Base-by-base conservation (phyloP, 441 rosid species). In the Brassica balearica region DNA sequence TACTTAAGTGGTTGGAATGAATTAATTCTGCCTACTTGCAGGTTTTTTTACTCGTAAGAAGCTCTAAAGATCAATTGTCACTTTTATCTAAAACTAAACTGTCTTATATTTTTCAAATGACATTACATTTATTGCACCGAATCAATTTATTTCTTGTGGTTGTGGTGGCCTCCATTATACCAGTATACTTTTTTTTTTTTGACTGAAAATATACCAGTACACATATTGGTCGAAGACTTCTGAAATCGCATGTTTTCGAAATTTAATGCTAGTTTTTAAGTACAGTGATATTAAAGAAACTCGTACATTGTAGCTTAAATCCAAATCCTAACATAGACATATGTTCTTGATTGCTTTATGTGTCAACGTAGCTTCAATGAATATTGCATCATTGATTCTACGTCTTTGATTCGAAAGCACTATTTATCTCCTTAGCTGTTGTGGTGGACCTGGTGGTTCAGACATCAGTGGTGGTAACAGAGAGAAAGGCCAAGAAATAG, bases 401-500 rank as follows among this genome's bases (percentile, higher is more conserved):
- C 85, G 59, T 95, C 65, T 90, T 95, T 48, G 96, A 95, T 38
- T 91, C 98, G 0, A 56, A 90, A 0, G 92, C 98, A 7, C 97
- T 93, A 78, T 95, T 95, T 86, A 93, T 93, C 70, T 95, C 99
- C 22, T 82, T 93, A 20, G 97, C 97, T 0, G 96, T 89, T 14
- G 98, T 34, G 41, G 9, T 34, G 41, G 41, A 34, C 38, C 38
- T 34, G 38, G 38, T 34, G 38, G 38, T 34, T 34, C 38, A 34
- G 38, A 34, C 38, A 34, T 34, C 38, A 34, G 38, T 34, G 43
- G 12, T 41, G 48, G 48, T 90, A 29, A 93, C 87, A 43, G 96
- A 93, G 75, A 91, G 92, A 84, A 91, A 88, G 75, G 97, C 98
- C 3, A 92, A 95, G 91, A 93, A 91, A 86, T 93, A 89, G 72